Conservation (phyloP, 2,329 filamentous ascomycete species). For the Coniochaeta prunicola region DNA sequence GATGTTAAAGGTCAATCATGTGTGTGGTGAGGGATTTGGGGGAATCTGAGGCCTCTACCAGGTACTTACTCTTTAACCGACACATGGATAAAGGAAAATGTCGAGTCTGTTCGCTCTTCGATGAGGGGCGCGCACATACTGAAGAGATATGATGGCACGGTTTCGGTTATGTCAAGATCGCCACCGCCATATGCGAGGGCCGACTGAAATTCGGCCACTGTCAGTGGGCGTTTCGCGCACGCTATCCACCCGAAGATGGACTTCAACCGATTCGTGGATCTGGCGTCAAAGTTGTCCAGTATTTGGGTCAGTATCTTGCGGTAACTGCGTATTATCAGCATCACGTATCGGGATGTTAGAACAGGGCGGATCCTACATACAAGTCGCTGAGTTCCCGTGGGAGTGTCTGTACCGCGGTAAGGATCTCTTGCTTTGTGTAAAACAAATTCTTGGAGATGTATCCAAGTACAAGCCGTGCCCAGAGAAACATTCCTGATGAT, state of each 20-base stretch:
- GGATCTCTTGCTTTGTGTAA: constrained; percentile 16
- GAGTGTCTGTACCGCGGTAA: constrained; percentile 13
- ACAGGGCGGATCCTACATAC: constrained; percentile 9
- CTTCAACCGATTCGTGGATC: constrained; percentile 19
- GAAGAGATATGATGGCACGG: constrained; percentile 8
- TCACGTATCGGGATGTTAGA: not conserved
- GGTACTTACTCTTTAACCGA: constrained; percentile 15
- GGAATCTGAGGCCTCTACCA: not conserved
- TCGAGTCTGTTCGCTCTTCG: constrained; percentile 11
- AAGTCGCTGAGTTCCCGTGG: constrained; percentile 17
- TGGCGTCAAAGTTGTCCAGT: constrained; percentile 13
- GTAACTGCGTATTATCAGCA: constrained; percentile 16
- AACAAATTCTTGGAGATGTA: constrained; percentile 24
- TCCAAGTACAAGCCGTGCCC: constrained; percentile 25
- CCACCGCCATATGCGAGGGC: constrained; percentile 19
- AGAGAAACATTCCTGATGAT: constrained; percentile 27
- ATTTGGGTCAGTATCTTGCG: constrained; percentile 19
- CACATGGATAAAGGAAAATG: constrained; percentile 13
- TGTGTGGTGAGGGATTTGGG: not conserved
- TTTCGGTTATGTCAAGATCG: not conserved
- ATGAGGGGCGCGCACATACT: constrained; percentile 9
- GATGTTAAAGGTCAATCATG: not conserved
- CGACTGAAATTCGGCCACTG: constrained; percentile 23
- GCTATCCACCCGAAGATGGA: constrained; percentile 28
- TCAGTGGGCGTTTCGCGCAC: constrained; percentile 25